Base-by-base conservation (phyloP, 2,329 filamentous ascomycete species). In the Lecanosticta acicola region DNA sequence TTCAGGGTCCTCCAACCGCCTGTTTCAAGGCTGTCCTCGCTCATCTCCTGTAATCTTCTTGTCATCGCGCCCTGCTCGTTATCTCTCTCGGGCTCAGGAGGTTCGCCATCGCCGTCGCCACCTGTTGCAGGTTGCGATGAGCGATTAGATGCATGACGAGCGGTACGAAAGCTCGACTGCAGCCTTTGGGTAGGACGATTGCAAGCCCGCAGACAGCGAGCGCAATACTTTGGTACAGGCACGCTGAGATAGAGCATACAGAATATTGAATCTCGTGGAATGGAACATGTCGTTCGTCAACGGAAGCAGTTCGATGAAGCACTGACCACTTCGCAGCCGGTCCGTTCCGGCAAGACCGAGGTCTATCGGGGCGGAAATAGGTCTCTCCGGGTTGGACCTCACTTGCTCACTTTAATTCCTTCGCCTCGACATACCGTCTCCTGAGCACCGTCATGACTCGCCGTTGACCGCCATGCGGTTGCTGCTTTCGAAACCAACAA, bases 1-100 rank as follows among this genome's bases (percentile, higher is more conserved):
- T 74, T 79, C 38, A 66, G 69, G 24, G 78, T 75, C 44, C 74
- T 72, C 47, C 73, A 71, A 20, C 77, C 75, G 24, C 77, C 77
- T 41, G 71, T 71, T 37, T 77, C 69, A 20, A 83, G 65, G 13
- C 71, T 71, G 51, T 81, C 74, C 51, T 83, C 78, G 35, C 75
- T 79, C 77, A 84, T 77, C 48, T 77, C 71, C 3, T 73, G 71
- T 46, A 83, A 63, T 14, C 78, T 71, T 14, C 76, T 68, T 2
- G 76, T 75, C 73, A 83, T 76, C 16, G 79, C 78, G 4, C 79
- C 77, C 47, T 74, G 64, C 43, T 71, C 65, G 36, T 69, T 53
- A 4, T 58, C 54, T 8, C 20, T 32, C 32, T 41, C 38, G 17
- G 36, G 7, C 9, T 62, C 58, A 32, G 44, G n/a, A 26, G 21